Evolutionary conservation across 129 eudicot genomes (phyloP).

Genomic region (Logfia minima): DNA sequence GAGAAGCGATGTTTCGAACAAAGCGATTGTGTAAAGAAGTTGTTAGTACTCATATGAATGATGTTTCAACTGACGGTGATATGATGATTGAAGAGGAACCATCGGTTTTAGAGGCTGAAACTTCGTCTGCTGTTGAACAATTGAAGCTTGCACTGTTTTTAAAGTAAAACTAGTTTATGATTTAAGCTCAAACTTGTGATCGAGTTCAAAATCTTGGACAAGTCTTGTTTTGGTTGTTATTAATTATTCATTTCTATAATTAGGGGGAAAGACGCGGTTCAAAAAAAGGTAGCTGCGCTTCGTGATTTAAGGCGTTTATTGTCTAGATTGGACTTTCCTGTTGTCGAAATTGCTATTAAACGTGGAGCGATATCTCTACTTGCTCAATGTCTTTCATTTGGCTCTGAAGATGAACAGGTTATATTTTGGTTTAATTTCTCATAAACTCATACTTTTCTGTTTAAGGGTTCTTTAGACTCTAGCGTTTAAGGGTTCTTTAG

Average conservation of each 20-base stretch:
- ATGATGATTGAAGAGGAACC: conserved; percentile 85
- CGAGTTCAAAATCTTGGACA: neutral
- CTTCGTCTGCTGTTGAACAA: conserved; percentile 65
- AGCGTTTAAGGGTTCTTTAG: too few species aligned
- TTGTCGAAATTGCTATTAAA: conserved; percentile 79
- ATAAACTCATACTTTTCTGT: neutral
- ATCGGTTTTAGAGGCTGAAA: conserved; percentile 63
- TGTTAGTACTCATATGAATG: conserved; percentile 43
- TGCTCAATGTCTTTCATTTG: conserved; percentile 86
- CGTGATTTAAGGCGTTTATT: conserved; percentile 76
- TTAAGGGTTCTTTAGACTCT: too few species aligned
- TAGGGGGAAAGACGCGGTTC: conserved; percentile 71
- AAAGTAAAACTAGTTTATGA: conserved; percentile 44
- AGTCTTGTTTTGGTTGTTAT: neutral
- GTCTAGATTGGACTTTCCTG: conserved; percentile 85
- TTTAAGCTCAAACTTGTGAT: neutral
- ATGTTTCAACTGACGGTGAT: conserved; percentile 38
- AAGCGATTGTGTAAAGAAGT: conserved; percentile 76
- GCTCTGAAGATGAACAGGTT: conserved; percentile 96
- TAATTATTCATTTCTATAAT: neutral
- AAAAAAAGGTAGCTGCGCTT: conserved; percentile 66
- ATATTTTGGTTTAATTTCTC: neutral
- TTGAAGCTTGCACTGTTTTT: conserved; percentile 57
- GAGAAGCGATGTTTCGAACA: conserved; percentile 75
- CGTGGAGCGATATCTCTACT: conserved; percentile 77